These are phyloP conservation scores for Bipolaris oryzae DNA, from an alignment of 2,329 filamentous ascomycete species.

Conservation along the genomic window DNA sequence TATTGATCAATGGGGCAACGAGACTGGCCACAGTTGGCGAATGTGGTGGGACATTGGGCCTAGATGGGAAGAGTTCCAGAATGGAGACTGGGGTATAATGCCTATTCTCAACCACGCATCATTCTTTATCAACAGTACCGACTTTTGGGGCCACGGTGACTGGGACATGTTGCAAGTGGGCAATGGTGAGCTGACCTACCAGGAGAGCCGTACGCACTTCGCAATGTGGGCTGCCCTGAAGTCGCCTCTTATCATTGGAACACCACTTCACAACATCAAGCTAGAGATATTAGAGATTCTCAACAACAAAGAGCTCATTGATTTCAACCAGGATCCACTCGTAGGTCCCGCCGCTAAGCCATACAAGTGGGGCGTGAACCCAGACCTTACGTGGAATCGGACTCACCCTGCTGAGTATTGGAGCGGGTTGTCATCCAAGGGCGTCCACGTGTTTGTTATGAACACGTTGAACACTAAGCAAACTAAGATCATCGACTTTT, in stretches of 20 bases:
- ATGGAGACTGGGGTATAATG: slow-evolving; percentile 20
- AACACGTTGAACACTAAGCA: slow-evolving; percentile 27
- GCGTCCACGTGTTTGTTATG: slow-evolving; percentile 35
- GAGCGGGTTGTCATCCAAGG: slow-evolving; percentile 30
- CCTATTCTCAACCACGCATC: slow-evolving; percentile 31
- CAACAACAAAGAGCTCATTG: slow-evolving; percentile 50
- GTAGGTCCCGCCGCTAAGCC: slow-evolving; percentile 49
- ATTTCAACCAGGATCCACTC: slow-evolving; percentile 54
- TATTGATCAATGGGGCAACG: slow-evolving; percentile 42
- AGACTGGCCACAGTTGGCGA: slow-evolving; percentile 42
- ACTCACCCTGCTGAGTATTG: slow-evolving; percentile 38
- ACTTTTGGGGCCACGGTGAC: slow-evolving; percentile 35
- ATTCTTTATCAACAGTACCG: slow-evolving; percentile 24
- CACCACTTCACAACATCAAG: slow-evolving; percentile 46
- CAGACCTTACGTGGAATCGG: slow-evolving; percentile 57
- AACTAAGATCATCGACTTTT: slow-evolving; percentile 23
- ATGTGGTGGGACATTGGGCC: slow-evolving; percentile 34
- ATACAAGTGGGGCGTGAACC: slow-evolving; percentile 58
- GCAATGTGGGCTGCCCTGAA: slow-evolving; percentile 52
- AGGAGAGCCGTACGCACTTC: slow-evolving; percentile 48
- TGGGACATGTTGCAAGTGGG: slow-evolving; percentile 47
- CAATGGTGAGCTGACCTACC: slow-evolving; percentile 40
- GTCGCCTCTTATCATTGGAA: slow-evolving; percentile 53
- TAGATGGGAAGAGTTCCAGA: slow-evolving; percentile 19
- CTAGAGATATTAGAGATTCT: slow-evolving; percentile 49